A percentile compares a stretch with the other conserved stretches of the same genome.
Conservation (phyloP, 2,329 filamentous ascomycete genomes). For the Byssochlamys sp. region DNA sequence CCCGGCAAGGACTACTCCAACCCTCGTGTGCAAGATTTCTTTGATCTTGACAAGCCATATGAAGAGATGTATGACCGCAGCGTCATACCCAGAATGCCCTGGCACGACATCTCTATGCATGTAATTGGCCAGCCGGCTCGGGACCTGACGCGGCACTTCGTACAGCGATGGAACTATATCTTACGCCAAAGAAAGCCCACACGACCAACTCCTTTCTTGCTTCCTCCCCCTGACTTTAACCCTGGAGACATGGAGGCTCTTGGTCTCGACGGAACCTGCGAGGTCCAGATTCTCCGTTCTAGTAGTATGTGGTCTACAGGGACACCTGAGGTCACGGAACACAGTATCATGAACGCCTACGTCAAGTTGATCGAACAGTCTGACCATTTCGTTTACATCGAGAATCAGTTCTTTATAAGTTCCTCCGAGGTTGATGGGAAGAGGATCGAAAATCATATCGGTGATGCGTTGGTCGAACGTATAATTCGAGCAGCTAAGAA, state of each 20-base stretch:
- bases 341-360: conserved; percentile 93
- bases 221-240: conserved; percentile 87
- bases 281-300: conserved; percentile 89
- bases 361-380: conserved; percentile 89
- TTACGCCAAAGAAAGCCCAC: conserved; percentile 86
- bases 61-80: conserved; percentile 97
- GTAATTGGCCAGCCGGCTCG: conserved; percentile 90
- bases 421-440: conserved; percentile 80
- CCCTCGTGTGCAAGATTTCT: conserved; percentile 89
- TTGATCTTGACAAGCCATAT: conserved; percentile 82
- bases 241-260: conserved; percentile 75
- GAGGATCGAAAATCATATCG: conserved; percentile 84
- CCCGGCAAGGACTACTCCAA: conserved; percentile 98
- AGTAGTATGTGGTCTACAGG: conserved; percentile 87
- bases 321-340: conserved; percentile 69
- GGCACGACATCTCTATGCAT: conserved; percentile 98
- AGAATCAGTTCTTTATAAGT: conserved; percentile 97
- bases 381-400: conserved; percentile 95
- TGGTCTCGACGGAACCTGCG: conserved; percentile 84
- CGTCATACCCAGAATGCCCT: conserved; percentile 86
- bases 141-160: conserved; percentile 89
- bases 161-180: conserved; percentile 96
- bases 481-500: conserved; percentile 76
- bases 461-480: conserved; percentile 85
- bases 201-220: conserved; percentile 79